Base-by-base conservation (phyloP, 768 basidiomycete genomes). In the Pleurotus salmoneostramineus region DNA sequence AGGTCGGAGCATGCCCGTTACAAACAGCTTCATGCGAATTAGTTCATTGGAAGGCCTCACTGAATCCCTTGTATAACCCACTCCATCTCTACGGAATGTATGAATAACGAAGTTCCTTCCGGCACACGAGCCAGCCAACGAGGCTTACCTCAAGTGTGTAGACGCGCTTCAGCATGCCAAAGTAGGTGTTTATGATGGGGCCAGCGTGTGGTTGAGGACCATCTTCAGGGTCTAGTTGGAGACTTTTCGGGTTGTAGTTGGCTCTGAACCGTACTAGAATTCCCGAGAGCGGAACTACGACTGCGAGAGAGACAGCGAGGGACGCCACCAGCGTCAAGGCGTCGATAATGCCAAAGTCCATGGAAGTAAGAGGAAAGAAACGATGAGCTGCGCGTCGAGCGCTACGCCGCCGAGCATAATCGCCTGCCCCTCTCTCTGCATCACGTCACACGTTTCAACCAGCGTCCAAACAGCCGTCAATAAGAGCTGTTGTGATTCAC, bases 161-260 rank as follows among this genome's bases (percentile, higher is more conserved):
- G 5, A 90, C 89, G 47, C 92, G 79, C 48, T 60, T 64, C 61
- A 91, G 68, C 91, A 93, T 93, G 14, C 77, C 83, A 62, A 91
- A 81, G 72, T 86, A 91, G 3, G 87, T 84, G 12, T 81, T 82
- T 56, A 93, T 79, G n/a, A 90, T 80, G 58, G 91, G 92, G 4
- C 86, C 87, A 4, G 89, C 87, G 64, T 91, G 84, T 0, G 89
- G 83, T 68, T 85, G 80, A n/a, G 83, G 87, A 48, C 80, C 84
- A 34, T 88, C 90, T 66, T 91, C 90, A 33, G 79, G 74, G 69
- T 93, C 91, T 42, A 93, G 78, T 54, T 87, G 89, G 42, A 94
- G 83, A 36, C 88, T 89, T 69, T 88, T 89, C 2, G 92, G 92
- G 65, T 89, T 91, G 74, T 89, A 93, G 67, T 93, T 91, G 33